Percentiles rank a stretch among this genome's conserved stretches.
Evolutionary conservation across 1,284 basidiomycete species (phyloP).

Genomic region (Pseudozyma hubeiensis): DNA sequence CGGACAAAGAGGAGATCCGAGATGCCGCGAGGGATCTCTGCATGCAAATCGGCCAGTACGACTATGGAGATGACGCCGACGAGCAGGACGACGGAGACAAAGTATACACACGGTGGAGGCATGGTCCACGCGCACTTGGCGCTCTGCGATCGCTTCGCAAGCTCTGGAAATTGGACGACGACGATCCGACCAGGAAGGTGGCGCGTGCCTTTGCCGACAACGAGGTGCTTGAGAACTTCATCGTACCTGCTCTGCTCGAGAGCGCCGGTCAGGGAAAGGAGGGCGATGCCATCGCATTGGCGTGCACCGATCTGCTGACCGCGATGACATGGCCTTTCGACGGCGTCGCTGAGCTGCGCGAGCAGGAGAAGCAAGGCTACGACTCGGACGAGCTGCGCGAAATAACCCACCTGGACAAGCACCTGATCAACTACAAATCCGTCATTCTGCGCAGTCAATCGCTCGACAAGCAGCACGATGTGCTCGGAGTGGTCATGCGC

Average conservation of each 20-base stretch:
- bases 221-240: constrained; percentile 62
- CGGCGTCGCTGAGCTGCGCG: constrained; percentile 58
- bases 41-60: constrained; percentile 64
- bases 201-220: constrained; percentile 64
- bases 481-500: constrained; percentile 58
- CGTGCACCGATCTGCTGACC: constrained; percentile 67
- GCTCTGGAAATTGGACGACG: constrained; percentile 65
- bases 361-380: constrained; percentile 56
- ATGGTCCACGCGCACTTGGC: constrained; percentile 55
- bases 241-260: constrained; percentile 66
- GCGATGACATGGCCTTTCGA: constrained; percentile 68
- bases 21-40: constrained; percentile 59
- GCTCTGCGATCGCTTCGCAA: constrained; percentile 64
- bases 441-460: constrained; percentile 56
- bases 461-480: constrained; percentile 49
- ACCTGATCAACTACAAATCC: constrained; percentile 65
- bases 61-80: constrained; percentile 45
- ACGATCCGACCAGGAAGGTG: constrained; percentile 60
- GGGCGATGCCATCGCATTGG: constrained; percentile 62
- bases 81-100: constrained; percentile 14
- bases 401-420: constrained; percentile 52
- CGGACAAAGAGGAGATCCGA: constrained; percentile 52
- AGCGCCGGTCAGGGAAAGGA: constrained; percentile 55
- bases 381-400: constrained; percentile 49
- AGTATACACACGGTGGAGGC: constrained; percentile 60